Evolutionary conservation across 495 filamentous ascomycete species (phyloP).

Genomic region (Penicillium manginii): DNA sequence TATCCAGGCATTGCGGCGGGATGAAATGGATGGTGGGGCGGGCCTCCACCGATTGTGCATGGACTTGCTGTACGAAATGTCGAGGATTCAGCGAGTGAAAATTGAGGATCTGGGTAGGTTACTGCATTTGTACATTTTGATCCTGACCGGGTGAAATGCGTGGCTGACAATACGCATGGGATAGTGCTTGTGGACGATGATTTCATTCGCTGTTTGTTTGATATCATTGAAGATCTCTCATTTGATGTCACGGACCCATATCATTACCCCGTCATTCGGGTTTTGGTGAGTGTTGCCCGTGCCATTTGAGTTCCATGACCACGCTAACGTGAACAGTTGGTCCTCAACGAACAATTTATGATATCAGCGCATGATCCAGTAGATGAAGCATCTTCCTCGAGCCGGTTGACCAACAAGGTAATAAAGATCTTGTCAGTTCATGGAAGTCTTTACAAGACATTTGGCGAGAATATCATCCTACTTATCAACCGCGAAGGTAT

Average conservation of each 20-base stretch:
- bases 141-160: neutral
- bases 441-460: constrained; percentile 84
- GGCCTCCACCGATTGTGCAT: constrained; percentile 80
- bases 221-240: constrained; percentile 85
- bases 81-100: constrained; percentile 81
- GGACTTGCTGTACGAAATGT: constrained; percentile 96
- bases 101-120: constrained; percentile 71
- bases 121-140: neutral
- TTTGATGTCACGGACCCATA: constrained; percentile 93
- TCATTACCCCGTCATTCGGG: constrained; percentile 92
- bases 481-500: constrained; percentile 90
- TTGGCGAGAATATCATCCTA: constrained; percentile 97
- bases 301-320: neutral
- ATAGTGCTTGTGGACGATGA: constrained; percentile 75
- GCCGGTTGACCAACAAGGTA: constrained; percentile 84
- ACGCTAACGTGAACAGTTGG: constrained; percentile 61
- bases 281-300: constrained; percentile 64
- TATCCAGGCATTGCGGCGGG: constrained; percentile 63
- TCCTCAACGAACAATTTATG: constrained; percentile 99
- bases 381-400: constrained; percentile 37
- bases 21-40: constrained; percentile 65
- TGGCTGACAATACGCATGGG: neutral
- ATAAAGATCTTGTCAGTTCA: constrained; percentile 84
- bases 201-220: constrained; percentile 82
- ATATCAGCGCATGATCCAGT: constrained; percentile 64